phyloP scores from a whole-genome alignment of 306 rosid genomes.

The Styphnolobium japonicum region DNA sequence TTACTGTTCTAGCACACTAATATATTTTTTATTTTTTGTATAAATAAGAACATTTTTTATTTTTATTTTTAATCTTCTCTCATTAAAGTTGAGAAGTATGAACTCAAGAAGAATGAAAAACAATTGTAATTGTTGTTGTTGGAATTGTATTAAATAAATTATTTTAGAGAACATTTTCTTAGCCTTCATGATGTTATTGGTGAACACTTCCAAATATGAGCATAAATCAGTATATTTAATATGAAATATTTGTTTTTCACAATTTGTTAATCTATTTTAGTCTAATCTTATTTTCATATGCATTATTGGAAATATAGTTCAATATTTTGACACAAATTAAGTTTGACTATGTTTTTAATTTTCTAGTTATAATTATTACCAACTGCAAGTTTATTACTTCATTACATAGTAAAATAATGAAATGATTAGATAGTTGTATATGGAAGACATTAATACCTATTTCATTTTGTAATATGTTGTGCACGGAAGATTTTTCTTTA shows the following conservation, averaged over 20 bases:
- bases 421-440: not conserved
- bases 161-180: too few relatives aligned
- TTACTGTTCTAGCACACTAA: too few relatives aligned
- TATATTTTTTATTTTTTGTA: too few relatives aligned
- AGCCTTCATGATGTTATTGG: not conserved
- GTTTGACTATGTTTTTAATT: not conserved
- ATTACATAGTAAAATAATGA: not conserved
- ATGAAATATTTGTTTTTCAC: not conserved
- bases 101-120: too few relatives aligned
- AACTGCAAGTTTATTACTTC: not conserved
- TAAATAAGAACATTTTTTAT: too few relatives aligned
- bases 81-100: too few relatives aligned
- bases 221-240: not conserved
- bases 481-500: constrained; percentile 82
- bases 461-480: constrained; percentile 16
- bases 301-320: not conserved
- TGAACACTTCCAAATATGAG: not conserved
- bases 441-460: not conserved
- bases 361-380: not conserved
- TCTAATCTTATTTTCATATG: not conserved
- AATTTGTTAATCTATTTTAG: not conserved
- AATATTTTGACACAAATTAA: not conserved
- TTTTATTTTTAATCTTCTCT: too few relatives aligned
- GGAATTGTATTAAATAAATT: too few relatives aligned
- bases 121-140: too few relatives aligned